These are phyloP conservation scores for Aspergillus vadensis DNA, from an alignment of 2,329 filamentous ascomycete genomes.

Conservation along the genomic window DNA sequence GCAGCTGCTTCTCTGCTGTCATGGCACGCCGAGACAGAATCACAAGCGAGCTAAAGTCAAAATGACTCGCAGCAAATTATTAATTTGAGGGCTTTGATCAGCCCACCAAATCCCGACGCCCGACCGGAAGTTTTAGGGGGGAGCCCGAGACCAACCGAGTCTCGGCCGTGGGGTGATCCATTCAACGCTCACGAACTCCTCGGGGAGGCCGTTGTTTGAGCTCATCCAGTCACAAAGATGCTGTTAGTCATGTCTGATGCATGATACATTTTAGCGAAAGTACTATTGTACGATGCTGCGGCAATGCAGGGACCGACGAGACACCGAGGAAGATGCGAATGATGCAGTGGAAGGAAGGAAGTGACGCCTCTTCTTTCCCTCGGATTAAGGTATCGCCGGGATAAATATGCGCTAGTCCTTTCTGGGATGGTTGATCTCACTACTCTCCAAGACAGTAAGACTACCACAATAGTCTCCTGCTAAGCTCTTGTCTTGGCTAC, in stretches of 20 bases:
- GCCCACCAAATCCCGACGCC: slow-evolving; percentile 3
- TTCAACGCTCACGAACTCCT: neutral
- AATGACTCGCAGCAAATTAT: neutral
- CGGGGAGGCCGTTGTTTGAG: neutral
- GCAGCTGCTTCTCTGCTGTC: too few species aligned
- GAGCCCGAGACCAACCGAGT: neutral
- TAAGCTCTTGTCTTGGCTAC: too few species aligned
- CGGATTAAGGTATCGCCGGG: too few species aligned
- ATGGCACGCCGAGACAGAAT: neutral
- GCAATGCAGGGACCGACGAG: neutral
- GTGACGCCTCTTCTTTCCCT: too few species aligned
- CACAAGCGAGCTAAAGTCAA: neutral
- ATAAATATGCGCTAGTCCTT: too few species aligned
- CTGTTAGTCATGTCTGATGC: neutral
- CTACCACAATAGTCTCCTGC: too few species aligned
- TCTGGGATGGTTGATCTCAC: too few species aligned
- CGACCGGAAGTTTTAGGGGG: slow-evolving; percentile 5
- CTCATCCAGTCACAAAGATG: neutral
- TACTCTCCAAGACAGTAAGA: too few species aligned
- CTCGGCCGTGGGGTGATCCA: slow-evolving; percentile 7
- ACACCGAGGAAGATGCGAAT: neutral
- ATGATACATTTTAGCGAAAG: too few species aligned
- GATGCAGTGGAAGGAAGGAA: too few species aligned
- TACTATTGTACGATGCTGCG: neutral
- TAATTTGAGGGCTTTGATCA: neutral